These are phyloP conservation scores for Leishmania lainsoni DNA, from an alignment of 208 protist genomes.

Conservation along the genomic window DNA sequence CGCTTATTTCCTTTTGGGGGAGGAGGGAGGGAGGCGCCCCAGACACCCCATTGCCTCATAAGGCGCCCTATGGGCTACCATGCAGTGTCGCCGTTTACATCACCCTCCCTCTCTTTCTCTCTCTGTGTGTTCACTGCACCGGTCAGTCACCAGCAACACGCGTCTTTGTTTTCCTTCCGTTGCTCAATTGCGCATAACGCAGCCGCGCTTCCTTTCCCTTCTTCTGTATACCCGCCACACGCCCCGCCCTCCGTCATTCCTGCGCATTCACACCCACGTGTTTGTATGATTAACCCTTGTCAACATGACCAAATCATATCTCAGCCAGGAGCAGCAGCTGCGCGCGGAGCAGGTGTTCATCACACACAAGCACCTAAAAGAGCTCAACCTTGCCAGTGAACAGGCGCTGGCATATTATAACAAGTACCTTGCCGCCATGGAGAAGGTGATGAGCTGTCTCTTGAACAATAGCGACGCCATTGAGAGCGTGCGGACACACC, in stretches of 20 bases:
- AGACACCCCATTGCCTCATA: neutral
- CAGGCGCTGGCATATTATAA: slow-evolving; percentile 10
- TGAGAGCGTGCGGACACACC: neutral
- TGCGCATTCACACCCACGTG: neutral
- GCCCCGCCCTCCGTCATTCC: neutral
- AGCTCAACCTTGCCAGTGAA: neutral
- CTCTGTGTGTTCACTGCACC: neutral
- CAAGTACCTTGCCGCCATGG: slow-evolving; percentile 10
- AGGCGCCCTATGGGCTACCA: neutral
- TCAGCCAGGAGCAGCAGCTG: slow-evolving; percentile 11
- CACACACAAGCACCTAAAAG: slow-evolving; percentile 12
- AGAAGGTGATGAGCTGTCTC: slow-evolving; percentile 13
- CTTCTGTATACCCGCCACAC: neutral
- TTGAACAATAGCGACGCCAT: neutral
- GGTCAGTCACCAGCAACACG: neutral
- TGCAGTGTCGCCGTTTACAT: neutral
- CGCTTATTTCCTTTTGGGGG: too few species aligned
- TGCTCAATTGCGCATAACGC: neutral
- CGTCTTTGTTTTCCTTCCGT: neutral
- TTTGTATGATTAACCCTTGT: neutral
- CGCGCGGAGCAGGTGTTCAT: slow-evolving; percentile 7
- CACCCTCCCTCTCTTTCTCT: too few species aligned
- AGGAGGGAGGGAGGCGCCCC: neutral
- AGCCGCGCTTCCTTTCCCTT: neutral
- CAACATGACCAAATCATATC: slow-evolving; percentile 3